These are phyloP conservation scores for Cladorrhinum sp. DNA, from an alignment of 2,329 filamentous ascomycete genomes.

Conservation along the genomic window DNA sequence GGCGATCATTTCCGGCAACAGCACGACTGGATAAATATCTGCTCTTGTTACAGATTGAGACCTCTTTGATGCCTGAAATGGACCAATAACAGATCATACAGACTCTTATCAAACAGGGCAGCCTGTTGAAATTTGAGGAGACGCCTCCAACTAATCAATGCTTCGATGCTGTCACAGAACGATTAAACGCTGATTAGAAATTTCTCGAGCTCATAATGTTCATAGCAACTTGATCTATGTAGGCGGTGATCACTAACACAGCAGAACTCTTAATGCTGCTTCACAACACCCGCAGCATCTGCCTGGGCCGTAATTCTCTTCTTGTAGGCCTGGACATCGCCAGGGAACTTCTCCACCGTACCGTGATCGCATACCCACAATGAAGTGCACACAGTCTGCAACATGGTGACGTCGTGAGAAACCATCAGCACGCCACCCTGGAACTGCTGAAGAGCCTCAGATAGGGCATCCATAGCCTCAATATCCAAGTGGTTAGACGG, in stretches of 20 bases:
- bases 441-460: conserved; percentile 78
- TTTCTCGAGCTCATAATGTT: not conserved
- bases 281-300: conserved; percentile 81
- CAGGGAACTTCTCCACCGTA: conserved; percentile 92
- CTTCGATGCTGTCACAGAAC: too few species aligned
- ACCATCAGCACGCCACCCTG: conserved; percentile 97
- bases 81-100: not conserved
- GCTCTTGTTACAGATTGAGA: too few species aligned
- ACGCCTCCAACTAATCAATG: too few species aligned
- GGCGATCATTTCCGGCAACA: too few species aligned
- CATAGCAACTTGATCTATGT: not conserved
- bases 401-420: conserved; percentile 97
- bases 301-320: conserved; percentile 90
- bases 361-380: conserved; percentile 96
- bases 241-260: not conserved
- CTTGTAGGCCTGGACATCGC: conserved; percentile 96
- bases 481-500: conserved; percentile 99
- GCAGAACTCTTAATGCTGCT: conserved; percentile 47
- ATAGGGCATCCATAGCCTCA: conserved; percentile 95
- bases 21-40: too few species aligned
- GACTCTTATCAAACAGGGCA: not conserved
- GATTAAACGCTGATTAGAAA: too few species aligned
- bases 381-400: conserved; percentile 91
- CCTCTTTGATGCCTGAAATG: too few species aligned
- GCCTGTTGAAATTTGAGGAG: too few species aligned